phyloP scores from a whole-genome alignment of 192 early-diverging fungal genomes.

The Coemansia sp. region DNA sequence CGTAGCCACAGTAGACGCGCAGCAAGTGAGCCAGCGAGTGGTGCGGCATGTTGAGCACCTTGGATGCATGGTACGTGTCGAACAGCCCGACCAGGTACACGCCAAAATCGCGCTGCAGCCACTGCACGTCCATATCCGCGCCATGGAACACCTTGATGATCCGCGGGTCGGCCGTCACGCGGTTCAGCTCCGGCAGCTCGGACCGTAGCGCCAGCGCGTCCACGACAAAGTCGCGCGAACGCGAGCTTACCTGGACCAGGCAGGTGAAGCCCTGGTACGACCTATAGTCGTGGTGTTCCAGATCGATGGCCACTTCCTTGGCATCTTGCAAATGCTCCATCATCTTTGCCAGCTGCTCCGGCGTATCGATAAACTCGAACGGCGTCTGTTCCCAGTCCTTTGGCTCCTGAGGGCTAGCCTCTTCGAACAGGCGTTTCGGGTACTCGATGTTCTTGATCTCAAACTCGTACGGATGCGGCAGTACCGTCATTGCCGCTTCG shows the following conservation, averaged over 20 bases:
- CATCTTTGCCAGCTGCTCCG: constrained; percentile 59
- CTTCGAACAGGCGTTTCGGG: constrained; percentile 63
- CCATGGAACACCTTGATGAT: constrained; percentile 94
- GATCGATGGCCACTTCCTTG: constrained; percentile 84
- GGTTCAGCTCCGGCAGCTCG: constrained; percentile 70
- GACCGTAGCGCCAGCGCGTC: constrained; percentile 80
- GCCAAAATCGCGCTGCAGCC: constrained; percentile 97
- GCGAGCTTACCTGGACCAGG: constrained; percentile 87
- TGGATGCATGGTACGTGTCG: constrained; percentile 92
- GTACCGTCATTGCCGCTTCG: not conserved
- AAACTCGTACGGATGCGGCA: constrained; percentile 86
- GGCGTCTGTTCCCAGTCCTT: constrained; percentile 61
- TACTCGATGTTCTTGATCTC: constrained; percentile 80
- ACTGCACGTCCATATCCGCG: constrained; percentile 90
- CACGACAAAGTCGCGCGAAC: constrained; percentile 82
- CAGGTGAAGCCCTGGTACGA: constrained; percentile 94
- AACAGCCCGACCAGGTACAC: constrained; percentile 94
- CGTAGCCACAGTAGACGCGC: constrained; percentile 66
- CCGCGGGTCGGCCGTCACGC: constrained; percentile 77
- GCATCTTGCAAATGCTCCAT: constrained; percentile 55
- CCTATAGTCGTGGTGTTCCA: constrained; percentile 94
- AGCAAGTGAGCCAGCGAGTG: constrained; percentile 83
- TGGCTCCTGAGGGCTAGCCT: constrained; percentile 51
- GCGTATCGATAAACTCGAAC: constrained; percentile 79
- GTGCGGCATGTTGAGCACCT: constrained; percentile 70